Percentiles rank a stretch among this genome's conserved stretches.
Conservation (phyloP, 2,329 filamentous ascomycete species). For the Beauveria brongniartii region DNA sequence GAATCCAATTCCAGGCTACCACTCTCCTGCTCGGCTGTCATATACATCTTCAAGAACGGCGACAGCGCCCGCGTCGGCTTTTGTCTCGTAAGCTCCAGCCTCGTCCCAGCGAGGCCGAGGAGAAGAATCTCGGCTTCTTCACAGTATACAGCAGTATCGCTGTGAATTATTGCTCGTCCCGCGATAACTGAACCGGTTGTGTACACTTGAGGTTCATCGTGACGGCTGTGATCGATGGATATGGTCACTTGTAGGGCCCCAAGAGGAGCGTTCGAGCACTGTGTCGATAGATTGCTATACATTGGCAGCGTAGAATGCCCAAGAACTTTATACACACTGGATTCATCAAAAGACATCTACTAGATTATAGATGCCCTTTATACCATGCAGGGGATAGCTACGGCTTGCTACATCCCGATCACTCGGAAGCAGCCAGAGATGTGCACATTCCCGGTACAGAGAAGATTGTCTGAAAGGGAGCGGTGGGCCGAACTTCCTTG, state of each 20-base stretch:
- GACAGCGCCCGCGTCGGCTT: slow-evolving; percentile 1
- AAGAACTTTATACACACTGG: background rate
- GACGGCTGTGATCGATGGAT: background rate
- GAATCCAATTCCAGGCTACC: background rate
- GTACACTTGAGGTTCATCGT: background rate
- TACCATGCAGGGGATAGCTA: background rate
- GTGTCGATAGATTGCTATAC: background rate
- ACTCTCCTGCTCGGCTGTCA: background rate
- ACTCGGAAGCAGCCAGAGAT: background rate
- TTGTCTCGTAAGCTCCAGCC: slow-evolving; percentile 2
- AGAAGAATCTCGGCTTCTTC: slow-evolving; percentile 5
- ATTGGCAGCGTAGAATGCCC: background rate
- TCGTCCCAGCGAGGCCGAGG: background rate
- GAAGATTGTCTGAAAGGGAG: background rate
- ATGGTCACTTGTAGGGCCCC: background rate
- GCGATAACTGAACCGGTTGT: slow-evolving; percentile 1
- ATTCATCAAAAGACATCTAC: background rate
- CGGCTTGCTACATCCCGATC: background rate
- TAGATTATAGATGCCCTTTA: background rate
- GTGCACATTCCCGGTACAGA: background rate
- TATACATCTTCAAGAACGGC: slow-evolving; percentile 5
- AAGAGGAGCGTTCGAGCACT: background rate
- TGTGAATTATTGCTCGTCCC: background rate
- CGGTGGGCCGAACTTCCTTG: background rate
- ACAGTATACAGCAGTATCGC: background rate